Base-by-base conservation (phyloP, 495 filamentous ascomycete genomes). In the Aspergillus cavernicola region DNA sequence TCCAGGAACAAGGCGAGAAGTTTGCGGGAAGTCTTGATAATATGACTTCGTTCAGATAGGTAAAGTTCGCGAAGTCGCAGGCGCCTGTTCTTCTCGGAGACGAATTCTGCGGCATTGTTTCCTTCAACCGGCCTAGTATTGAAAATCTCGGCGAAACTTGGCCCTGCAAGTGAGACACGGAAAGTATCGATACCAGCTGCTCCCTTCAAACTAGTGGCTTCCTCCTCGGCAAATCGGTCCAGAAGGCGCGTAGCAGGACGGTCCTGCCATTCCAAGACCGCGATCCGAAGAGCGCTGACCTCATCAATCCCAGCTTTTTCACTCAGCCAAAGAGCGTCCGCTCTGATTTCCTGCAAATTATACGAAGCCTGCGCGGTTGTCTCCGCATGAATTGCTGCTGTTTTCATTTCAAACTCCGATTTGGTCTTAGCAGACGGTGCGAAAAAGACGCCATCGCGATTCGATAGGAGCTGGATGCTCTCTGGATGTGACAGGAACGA, bases 371-470 rank as follows among this genome's bases (percentile, higher is more conserved):
- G 82, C 19, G 82, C 71, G 8, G 81, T 80, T 5, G 88, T 86
- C 20, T 87, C 80, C 38, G 91, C 84, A 65, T 96, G 86, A 46
- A 97, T 95, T n/a, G 92, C 85, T 15, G 92, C 86, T 1, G 90
- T 97, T 68, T 85, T 92, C 35, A 85, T 90, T 49, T 92, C 88
- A 64, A 96, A 96, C 20, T 82, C 83, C 38, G 76, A 65, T 66
- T 86, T 92, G 5, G 81, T 77, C 60, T 79, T 83, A 53, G 73
- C 57, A 39, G 76, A 81, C 55, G 66, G 84, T 2, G 76, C 58
- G 42, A 78, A 69, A 66, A 88, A 92, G 40, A 82, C 80, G 46
- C 70, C 80, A 65, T 82, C 70, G 43, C 85, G 83, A 38, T 79
- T 73, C 53, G 82, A 77, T 60, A 96, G 76, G 51, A 89, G 69